phyloP scores from a whole-genome alignment of 1,139 yeast species.

The Debaryomycetaceae sp. region DNA sequence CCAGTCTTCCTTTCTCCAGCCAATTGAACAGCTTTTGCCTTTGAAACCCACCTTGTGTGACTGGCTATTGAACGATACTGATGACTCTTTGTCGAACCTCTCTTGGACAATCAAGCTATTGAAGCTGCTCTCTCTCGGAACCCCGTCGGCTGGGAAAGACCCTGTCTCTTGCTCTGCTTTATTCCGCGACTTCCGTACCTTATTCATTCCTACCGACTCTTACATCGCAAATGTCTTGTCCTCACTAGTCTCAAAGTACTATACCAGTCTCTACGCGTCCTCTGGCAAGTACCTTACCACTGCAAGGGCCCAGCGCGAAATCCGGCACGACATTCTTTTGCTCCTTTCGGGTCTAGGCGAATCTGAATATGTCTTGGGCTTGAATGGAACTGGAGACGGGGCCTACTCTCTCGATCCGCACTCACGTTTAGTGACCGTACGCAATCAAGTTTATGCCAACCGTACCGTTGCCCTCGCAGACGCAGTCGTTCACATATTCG shows the following conservation, averaged over 20 bases:
- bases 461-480: slow-evolving; percentile 41
- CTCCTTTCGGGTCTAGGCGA: slow-evolving; percentile 20
- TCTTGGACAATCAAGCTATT: slow-evolving; percentile 20
- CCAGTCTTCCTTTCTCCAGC: slow-evolving; percentile 67
- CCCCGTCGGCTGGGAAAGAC: slow-evolving; percentile 3
- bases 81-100: slow-evolving; percentile 13
- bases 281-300: slow-evolving; percentile 15
- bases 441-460: slow-evolving; percentile 11
- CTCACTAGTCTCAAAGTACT: slow-evolving; percentile 18
- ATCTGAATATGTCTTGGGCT: slow-evolving; percentile 18
- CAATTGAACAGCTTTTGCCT: slow-evolving; percentile 43
- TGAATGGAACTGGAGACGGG: slow-evolving; percentile 16
- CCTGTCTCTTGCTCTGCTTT: slow-evolving; percentile 20
- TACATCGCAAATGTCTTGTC: slow-evolving; percentile 16
- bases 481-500: slow-evolving; percentile 55
- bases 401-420: slow-evolving; percentile 1
- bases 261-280: slow-evolving; percentile 15
- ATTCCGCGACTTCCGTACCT: slow-evolving; percentile 16
- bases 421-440: slow-evolving; percentile 5
- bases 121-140: slow-evolving; percentile 12
- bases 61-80: slow-evolving; percentile 13
- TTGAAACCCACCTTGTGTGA: slow-evolving; percentile 35
- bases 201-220: slow-evolving; percentile 27
- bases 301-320: slow-evolving; percentile 22
- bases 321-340: slow-evolving; percentile 16